These are phyloP conservation scores for Calocybe cyanea DNA, from an alignment of 768 basidiomycete species.

Conservation along the genomic window DNA sequence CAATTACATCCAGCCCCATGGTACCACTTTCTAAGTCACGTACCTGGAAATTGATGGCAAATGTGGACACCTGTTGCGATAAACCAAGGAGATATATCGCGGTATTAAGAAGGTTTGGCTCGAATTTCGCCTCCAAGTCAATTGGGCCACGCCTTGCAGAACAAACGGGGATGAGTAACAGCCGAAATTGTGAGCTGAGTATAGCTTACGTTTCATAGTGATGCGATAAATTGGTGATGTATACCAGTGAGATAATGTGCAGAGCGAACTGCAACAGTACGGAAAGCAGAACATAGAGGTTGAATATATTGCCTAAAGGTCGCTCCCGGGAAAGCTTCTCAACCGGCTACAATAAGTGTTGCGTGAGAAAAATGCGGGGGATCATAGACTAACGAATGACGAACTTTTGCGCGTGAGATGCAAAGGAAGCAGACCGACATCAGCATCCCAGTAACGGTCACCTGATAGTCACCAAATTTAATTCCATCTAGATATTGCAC, in stretches of 20 bases:
- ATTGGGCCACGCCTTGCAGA: slow-evolving; percentile 62
- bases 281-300: slow-evolving; percentile 89
- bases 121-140: slow-evolving; percentile 95
- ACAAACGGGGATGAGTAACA: neutral
- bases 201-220: slow-evolving; percentile 68
- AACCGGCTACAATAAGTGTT: slow-evolving; percentile 66
- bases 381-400: slow-evolving; percentile 18
- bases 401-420: slow-evolving; percentile 93
- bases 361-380: neutral
- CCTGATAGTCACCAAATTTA: slow-evolving; percentile 99
- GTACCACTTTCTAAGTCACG: slow-evolving; percentile 5
- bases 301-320: slow-evolving; percentile 94
- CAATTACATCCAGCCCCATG: neutral
- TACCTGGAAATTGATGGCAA: slow-evolving; percentile 96
- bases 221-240: slow-evolving; percentile 88
- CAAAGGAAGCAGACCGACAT: slow-evolving; percentile 99
- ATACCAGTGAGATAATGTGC: slow-evolving; percentile 86
- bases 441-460: slow-evolving; percentile 92
- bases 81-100: slow-evolving; percentile 94
- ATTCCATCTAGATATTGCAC: slow-evolving; percentile 98
- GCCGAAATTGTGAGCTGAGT: neutral
- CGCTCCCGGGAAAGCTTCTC: slow-evolving; percentile 93
- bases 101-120: slow-evolving; percentile 91
- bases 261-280: slow-evolving; percentile 91
- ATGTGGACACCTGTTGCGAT: slow-evolving; percentile 97